These are phyloP conservation scores for Brassica carinata DNA, from an alignment of 345 rosid genomes.

Conservation along the genomic window DNA sequence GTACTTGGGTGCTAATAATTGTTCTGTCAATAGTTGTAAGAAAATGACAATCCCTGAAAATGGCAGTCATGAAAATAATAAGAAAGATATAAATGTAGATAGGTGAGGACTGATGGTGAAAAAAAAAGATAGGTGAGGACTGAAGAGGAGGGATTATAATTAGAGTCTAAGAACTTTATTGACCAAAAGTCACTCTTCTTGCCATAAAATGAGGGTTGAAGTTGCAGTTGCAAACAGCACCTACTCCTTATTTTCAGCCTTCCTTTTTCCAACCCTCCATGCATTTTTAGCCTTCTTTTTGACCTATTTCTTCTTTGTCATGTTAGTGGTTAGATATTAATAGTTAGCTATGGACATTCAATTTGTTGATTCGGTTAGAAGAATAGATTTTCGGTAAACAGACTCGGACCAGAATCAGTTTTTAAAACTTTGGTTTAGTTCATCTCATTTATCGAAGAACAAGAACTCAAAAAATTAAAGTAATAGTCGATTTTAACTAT, in stretches of 20 bases:
- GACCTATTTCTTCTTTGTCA: conserved; percentile 2
- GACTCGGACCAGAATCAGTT: neutral
- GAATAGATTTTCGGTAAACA: neutral
- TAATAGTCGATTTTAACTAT: neutral
- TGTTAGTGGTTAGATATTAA: neutral
- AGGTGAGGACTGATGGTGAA: conserved; percentile 2
- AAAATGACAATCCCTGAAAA: conserved; percentile 27
- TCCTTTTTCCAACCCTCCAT: conserved; percentile 25
- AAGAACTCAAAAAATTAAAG: neutral
- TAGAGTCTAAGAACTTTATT: conserved; percentile 30
- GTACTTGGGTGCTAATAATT: conserved; percentile 31
- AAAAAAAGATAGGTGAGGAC: conserved; percentile 14
- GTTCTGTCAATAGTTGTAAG: conserved; percentile 20
- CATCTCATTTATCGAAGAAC: neutral
- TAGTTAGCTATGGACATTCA: neutral
- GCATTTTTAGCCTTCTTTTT: conserved; percentile 28
- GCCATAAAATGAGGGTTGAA: conserved; percentile 30
- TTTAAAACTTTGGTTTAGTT: neutral
- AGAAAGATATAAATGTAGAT: conserved; percentile 28
- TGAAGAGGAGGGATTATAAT: neutral
- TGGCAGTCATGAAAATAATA: conserved; percentile 32
- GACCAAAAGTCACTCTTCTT: conserved; percentile 36
- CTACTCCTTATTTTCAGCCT: conserved; percentile 38
- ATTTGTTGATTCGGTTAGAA: neutral
- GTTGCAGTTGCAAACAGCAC: conserved; percentile 22